A percentile compares a stretch with the other conserved stretches of the same genome.
Conservation (phyloP, 768 basidiomycete species). For the Trametes cubensis region DNA sequence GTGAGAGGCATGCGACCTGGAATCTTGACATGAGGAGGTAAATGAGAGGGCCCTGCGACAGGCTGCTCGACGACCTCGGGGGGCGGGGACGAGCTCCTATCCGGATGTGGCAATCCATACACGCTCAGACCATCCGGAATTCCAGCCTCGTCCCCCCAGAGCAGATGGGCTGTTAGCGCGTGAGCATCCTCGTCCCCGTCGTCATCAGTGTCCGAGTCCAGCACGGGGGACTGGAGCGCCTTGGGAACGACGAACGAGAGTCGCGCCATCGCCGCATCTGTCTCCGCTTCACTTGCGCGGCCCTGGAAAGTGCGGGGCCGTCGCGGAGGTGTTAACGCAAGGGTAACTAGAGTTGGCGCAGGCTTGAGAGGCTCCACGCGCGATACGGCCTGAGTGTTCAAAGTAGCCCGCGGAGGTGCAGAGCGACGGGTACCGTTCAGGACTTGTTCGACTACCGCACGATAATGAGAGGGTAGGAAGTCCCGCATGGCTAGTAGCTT, state of each 20-base stretch:
- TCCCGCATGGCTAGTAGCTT: conserved; percentile 49
- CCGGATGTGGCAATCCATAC: not conserved
- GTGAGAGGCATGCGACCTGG: conserved; percentile 14
- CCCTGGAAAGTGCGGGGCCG: conserved; percentile 11
- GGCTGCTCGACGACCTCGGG: not conserved
- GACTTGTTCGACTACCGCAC: conserved; percentile 40
- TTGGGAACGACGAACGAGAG: conserved; percentile 35
- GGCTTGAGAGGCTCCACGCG: not conserved
- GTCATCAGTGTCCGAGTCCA: conserved; percentile 48
- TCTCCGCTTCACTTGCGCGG: conserved; percentile 25
- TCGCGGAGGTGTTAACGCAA: not conserved
- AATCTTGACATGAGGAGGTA: not conserved
- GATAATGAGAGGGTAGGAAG: conserved; percentile 45
- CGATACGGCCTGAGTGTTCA: conserved; percentile 15
- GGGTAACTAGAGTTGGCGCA: not conserved
- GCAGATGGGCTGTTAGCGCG: conserved; percentile 54
- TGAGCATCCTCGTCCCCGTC: conserved; percentile 48
- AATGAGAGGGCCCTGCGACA: conserved; percentile 12
- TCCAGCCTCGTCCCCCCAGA: conserved; percentile 52
- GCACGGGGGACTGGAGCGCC: conserved; percentile 25
- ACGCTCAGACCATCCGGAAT: conserved; percentile 20
- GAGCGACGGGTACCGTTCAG: conserved; percentile 17
- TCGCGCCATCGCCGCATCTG: conserved; percentile 23
- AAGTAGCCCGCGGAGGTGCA: conserved; percentile 22
- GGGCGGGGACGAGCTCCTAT: conserved; percentile 13